A percentile compares a stretch with the other conserved stretches of the same genome.
phyloP scores from a whole-genome alignment of 352 stramenopile species.

The Globisporangium canariense region DNA sequence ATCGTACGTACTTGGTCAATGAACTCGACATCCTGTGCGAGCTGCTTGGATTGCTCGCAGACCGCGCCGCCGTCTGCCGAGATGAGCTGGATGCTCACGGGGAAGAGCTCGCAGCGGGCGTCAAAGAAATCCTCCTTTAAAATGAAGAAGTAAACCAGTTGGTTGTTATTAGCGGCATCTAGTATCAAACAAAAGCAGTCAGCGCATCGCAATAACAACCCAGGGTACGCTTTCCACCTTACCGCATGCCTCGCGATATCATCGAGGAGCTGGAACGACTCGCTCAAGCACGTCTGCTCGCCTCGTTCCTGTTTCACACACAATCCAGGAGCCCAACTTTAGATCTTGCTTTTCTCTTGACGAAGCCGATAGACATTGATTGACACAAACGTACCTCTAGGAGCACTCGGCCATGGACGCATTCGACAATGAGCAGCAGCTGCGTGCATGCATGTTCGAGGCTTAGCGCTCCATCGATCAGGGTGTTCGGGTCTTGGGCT shows the following conservation, averaged over 20 bases:
- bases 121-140: constrained; percentile 22
- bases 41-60: background rate
- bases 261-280: constrained; percentile 19
- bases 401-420: constrained; percentile 43
- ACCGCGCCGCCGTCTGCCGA: background rate
- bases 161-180: too few species aligned
- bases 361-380: too few species aligned
- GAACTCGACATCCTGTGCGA: constrained; percentile 14
- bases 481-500: constrained; percentile 22
- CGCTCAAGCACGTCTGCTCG: constrained; percentile 15
- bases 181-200: background rate
- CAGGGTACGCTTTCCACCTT: background rate
- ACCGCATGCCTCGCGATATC: constrained; percentile 23
- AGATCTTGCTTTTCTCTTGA: background rate
- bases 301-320: constrained; percentile 24
- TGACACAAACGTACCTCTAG: constrained; percentile 28
- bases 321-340: background rate
- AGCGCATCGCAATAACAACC: background rate
- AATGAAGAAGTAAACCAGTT: background rate
- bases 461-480: constrained; percentile 25
- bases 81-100: constrained; percentile 20
- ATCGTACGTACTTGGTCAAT: constrained; percentile 8
- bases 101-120: constrained; percentile 23
- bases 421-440: constrained; percentile 28
- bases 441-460: constrained; percentile 20